Conservation (phyloP, 1,284 basidiomycete species). For the Inonotus hispidus region DNA sequence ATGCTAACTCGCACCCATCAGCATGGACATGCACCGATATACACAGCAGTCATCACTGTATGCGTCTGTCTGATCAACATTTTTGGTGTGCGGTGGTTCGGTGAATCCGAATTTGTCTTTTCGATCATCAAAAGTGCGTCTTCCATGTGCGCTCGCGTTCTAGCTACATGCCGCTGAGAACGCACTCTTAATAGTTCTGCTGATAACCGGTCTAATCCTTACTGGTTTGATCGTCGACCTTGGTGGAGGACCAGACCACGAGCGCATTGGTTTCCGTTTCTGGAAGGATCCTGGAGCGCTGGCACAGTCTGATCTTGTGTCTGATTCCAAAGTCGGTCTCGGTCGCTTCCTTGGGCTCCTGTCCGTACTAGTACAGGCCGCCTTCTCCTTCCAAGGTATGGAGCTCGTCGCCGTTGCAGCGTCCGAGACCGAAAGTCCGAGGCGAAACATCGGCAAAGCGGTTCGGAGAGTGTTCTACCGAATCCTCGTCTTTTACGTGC, state of each 20-base stretch:
- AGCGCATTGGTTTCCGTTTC: constrained; percentile 61
- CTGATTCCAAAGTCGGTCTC: constrained; percentile 32
- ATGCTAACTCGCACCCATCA: constrained; percentile 23
- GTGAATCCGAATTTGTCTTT: constrained; percentile 64
- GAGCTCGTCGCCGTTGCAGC: constrained; percentile 79
- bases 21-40: constrained; percentile 48
- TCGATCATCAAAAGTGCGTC: constrained; percentile 54
- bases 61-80: constrained; percentile 67
- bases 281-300: constrained; percentile 72
- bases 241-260: constrained; percentile 58
- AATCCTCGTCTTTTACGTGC: constrained; percentile 68
- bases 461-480: constrained; percentile 79
- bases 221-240: constrained; percentile 65
- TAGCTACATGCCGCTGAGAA: background rate
- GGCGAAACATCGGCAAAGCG: constrained; percentile 74
- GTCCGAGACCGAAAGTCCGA: constrained; percentile 69
- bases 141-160: background rate
- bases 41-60: constrained; percentile 59
- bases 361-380: constrained; percentile 67
- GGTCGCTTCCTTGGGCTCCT: constrained; percentile 69
- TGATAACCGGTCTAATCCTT: constrained; percentile 58
- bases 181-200: constrained; percentile 34
- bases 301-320: constrained; percentile 38
- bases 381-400: constrained; percentile 80
- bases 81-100: constrained; percentile 68